Evolutionary conservation across 2,329 filamentous ascomycete species (phyloP).

Genomic region (Sclerotinia nivalis): DNA sequence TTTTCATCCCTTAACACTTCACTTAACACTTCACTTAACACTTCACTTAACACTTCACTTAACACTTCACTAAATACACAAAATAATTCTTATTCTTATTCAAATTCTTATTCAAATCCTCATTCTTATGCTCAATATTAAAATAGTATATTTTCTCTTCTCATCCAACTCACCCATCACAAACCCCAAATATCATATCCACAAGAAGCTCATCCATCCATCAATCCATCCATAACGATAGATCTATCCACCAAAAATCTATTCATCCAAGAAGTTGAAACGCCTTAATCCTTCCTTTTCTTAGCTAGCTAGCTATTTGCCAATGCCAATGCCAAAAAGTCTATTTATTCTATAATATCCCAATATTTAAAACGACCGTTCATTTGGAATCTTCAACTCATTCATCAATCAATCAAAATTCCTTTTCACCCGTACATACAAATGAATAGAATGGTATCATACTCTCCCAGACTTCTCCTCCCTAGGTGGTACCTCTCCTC

Average conservation of each 20-base stretch:
- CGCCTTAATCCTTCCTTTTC: background rate
- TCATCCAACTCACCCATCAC: background rate
- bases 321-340: background rate
- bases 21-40: no score
- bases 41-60: no score
- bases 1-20: no score
- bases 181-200: background rate
- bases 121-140: no score
- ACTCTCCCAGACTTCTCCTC: background rate
- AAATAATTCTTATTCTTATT: no score
- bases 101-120: no score
- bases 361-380: background rate
- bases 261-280: background rate
- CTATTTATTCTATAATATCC: background rate
- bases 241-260: no score
- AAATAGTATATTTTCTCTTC: background rate
- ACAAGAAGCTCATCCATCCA: background rate
- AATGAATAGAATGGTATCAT: background rate
- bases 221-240: background rate
- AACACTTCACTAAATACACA: no score
- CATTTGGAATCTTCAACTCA: background rate
- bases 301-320: background rate
- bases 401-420: background rate
- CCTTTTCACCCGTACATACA: background rate
- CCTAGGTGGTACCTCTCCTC: conserved; percentile 35